Evolutionary conservation across 1,284 basidiomycete species (phyloP).

Genomic region (Anthracocystis setariae): DNA sequence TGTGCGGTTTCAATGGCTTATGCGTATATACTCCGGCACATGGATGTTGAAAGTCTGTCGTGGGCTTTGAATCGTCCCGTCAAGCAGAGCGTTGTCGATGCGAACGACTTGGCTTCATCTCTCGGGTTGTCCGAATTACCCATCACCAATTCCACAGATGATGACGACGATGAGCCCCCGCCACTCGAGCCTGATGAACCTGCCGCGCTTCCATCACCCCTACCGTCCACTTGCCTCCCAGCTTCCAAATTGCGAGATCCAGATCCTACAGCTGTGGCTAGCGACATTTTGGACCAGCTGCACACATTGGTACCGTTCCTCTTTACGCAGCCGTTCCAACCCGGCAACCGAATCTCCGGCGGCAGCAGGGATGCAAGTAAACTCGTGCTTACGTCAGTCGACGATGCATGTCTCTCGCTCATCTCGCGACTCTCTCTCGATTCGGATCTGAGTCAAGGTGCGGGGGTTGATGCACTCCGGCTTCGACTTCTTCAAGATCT

Average conservation of each 20-base stretch:
- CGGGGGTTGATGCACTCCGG: slow-evolving; percentile 19
- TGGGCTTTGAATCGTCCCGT: not conserved
- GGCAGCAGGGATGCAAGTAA: slow-evolving; percentile 3
- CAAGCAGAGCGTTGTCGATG: not conserved
- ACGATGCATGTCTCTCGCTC: slow-evolving; percentile 37
- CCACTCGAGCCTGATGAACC: slow-evolving; percentile 44
- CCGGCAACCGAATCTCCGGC: too few species aligned
- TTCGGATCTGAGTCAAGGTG: slow-evolving; percentile 13
- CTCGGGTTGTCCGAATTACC: too few species aligned
- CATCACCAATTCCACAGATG: not conserved
- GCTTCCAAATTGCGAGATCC: not conserved
- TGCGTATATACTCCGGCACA: slow-evolving; percentile 42
- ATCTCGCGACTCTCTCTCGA: slow-evolving; percentile 28
- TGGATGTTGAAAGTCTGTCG: slow-evolving; percentile 41
- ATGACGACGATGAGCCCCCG: slow-evolving; percentile 43
- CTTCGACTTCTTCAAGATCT: slow-evolving; percentile 35
- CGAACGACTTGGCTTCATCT: not conserved
- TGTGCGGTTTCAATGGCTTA: slow-evolving; percentile 50
- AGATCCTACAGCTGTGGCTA: not conserved
- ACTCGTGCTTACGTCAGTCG: slow-evolving; percentile 11
- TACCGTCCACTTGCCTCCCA: not conserved
- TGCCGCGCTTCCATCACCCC: not conserved
- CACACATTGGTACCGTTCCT: slow-evolving; percentile 29
- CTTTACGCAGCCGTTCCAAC: slow-evolving; percentile 6
- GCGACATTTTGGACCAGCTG: slow-evolving; percentile 13